Percentiles rank a stretch among this genome's conserved stretches.
These are phyloP conservation scores for Capronia americana DNA, from an alignment of 2,329 filamentous ascomycete species.

Conservation along the genomic window DNA sequence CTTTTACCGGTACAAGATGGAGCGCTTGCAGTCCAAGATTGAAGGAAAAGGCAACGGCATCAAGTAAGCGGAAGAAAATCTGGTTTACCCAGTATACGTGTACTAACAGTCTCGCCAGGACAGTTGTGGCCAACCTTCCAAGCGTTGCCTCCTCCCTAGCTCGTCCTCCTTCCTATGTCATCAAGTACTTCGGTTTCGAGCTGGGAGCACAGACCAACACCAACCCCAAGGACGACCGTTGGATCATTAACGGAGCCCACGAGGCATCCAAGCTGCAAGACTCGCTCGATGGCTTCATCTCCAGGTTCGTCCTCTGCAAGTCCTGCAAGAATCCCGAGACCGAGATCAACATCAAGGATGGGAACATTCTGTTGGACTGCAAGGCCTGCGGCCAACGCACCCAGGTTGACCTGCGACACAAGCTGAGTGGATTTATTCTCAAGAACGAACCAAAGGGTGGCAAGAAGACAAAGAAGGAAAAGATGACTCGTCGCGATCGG, in stretches of 20 bases:
- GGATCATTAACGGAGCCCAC: constrained; percentile 99
- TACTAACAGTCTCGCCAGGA: constrained; percentile 48
- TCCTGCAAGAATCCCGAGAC: constrained; percentile 99
- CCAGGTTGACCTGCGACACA: constrained; percentile 89
- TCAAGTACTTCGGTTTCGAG: constrained; percentile 99
- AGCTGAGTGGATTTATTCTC: constrained; percentile 95
- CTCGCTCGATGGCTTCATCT: constrained; percentile 97
- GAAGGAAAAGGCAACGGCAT: constrained; percentile 99
- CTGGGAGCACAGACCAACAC: constrained; percentile 98
- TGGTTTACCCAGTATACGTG: background rate
- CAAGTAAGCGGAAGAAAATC: constrained; percentile 61
- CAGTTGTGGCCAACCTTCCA: constrained; percentile 93
- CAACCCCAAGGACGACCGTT: constrained; percentile 95
- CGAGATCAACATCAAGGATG: constrained; percentile 92
- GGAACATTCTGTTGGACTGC: constrained; percentile 91
- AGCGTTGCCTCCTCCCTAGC: constrained; percentile 91
- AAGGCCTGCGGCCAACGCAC: constrained; percentile 96
- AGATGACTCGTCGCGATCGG: constrained; percentile 79
- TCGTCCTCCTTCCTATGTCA: constrained; percentile 90
- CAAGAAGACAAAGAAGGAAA: constrained; percentile 94
- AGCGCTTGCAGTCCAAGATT: constrained; percentile 97
- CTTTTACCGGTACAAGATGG: constrained; percentile 99
- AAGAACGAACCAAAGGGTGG: constrained; percentile 93
- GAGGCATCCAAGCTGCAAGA: constrained; percentile 96
- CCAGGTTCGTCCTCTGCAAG: constrained; percentile 98